These are phyloP conservation scores for Datisca glomerata DNA, from an alignment of 306 rosid genomes.

Conservation along the genomic window DNA sequence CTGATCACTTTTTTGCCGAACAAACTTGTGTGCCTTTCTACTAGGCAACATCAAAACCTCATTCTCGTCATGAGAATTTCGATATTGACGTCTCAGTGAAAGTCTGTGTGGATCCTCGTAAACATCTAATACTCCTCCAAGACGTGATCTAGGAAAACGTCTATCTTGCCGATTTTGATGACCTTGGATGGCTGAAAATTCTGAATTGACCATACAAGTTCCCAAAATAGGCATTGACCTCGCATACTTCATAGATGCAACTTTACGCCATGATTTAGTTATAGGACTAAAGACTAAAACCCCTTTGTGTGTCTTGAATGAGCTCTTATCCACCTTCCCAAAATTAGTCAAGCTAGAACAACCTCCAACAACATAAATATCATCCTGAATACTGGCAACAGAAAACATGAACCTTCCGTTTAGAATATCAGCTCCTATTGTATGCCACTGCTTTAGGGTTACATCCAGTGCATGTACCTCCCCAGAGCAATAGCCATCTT, in stretches of 20 bases:
- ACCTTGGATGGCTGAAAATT: conserved; percentile 43
- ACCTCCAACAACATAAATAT: conserved; percentile 81
- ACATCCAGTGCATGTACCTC: conserved; percentile 89
- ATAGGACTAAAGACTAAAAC: conserved; percentile 72
- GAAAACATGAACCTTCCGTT: conserved; percentile 92
- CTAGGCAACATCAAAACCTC: conserved; percentile 39
- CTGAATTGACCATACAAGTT: conserved; percentile 55
- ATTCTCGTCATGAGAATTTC: conserved; percentile 42
- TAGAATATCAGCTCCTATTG: conserved; percentile 66
- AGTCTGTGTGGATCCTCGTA: conserved; percentile 98
- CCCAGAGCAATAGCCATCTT: conserved; percentile 86
- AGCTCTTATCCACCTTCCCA: conserved; percentile 84
- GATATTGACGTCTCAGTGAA: conserved; percentile 69
- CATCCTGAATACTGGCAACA: conserved; percentile 68
- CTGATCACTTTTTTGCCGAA: conserved; percentile 60
- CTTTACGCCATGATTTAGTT: conserved; percentile 85
- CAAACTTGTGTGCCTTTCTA: conserved; percentile 61
- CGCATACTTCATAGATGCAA: conserved; percentile 78
- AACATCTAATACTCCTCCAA: conserved; percentile 78
- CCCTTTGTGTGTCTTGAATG: conserved; percentile 87
- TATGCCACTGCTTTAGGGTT: conserved; percentile 71
- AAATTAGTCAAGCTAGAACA: conserved; percentile 86
- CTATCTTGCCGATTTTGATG: conserved; percentile 75
- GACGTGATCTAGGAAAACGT: conserved; percentile 56
- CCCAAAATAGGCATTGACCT: conserved; percentile 86